A percentile compares a stretch with the other conserved stretches of the same genome.
phyloP scores from a whole-genome alignment of 1,284 basidiomycete species.

The Apiotrichum akiyoshidainum region DNA sequence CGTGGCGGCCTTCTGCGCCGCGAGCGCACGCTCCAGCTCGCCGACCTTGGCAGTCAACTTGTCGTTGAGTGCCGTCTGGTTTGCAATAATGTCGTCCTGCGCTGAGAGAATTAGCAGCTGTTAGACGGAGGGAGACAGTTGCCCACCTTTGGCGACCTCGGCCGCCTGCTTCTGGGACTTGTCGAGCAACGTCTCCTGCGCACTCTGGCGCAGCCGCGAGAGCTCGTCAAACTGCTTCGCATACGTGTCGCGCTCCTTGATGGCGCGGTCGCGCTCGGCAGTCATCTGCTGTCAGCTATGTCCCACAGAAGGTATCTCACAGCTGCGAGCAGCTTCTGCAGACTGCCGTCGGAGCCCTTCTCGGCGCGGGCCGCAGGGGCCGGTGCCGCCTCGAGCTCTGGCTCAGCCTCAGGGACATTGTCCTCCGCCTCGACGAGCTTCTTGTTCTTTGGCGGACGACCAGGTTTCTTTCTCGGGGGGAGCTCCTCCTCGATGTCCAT shows the following conservation, averaged over 20 bases:
- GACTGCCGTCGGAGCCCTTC: not conserved
- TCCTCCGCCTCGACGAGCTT: not conserved
- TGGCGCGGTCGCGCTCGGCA: slow-evolving; percentile 31
- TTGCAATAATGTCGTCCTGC: slow-evolving; percentile 44
- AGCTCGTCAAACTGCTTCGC: slow-evolving; percentile 48
- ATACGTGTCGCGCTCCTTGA: slow-evolving; percentile 38
- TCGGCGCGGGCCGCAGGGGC: not conserved
- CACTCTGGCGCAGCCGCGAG: slow-evolving; percentile 33
- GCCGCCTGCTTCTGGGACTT: slow-evolving; percentile 43
- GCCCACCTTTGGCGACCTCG: slow-evolving; percentile 36
- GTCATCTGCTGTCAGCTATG: slow-evolving; percentile 25
- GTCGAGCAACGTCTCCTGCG: slow-evolving; percentile 33
- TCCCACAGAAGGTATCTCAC: slow-evolving; percentile 14
- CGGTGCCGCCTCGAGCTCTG: not conserved
- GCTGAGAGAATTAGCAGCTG: slow-evolving; percentile 24
- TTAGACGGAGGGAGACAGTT: fast-evolving
- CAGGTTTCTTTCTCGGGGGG: slow-evolving; percentile 1
- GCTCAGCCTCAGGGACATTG: not conserved
- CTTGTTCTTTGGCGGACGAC: slow-evolving; percentile 2
- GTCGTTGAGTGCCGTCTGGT: slow-evolving; percentile 37
- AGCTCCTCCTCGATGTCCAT: not conserved
- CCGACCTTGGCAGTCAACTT: slow-evolving; percentile 33
- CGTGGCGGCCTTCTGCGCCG: slow-evolving; percentile 22
- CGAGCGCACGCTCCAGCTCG: slow-evolving; percentile 35
- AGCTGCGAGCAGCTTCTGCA: slow-evolving; percentile 19